Evolutionary conservation across 805 yeast genomes (phyloP), one percentile per base, ranked within the genome.

Genomic region (Ogataea methanolica): DNA sequence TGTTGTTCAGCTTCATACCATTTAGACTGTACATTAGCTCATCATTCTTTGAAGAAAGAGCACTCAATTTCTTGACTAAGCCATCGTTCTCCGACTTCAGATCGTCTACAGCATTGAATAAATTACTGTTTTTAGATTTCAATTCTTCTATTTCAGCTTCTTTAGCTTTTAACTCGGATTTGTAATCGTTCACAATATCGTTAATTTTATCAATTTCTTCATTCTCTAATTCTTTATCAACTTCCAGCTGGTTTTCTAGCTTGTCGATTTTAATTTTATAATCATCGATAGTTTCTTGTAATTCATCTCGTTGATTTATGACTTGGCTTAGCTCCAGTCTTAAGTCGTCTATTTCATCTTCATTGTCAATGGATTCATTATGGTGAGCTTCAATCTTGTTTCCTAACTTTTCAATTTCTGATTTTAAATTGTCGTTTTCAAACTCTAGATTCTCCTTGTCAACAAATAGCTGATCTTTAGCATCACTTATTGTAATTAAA

Each of bases 41-140:
- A 35, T 33, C 39, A 14, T 21, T 16, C 6, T 16, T 26, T 5
- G 39, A 37, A 7, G 16, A 19, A 15, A 16, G 8, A 36, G 16
- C 21, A n/a, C 26, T 15, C 14, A 58, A 51, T 1, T 64, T 61
- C 7, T 58, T 60, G 43, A 64, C 62, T 12, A 62, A 51, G 4
- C 45, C 48, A 6, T 55, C 64, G 44, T 63, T 66, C 42, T 67
- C 70, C 17, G 49, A 52, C 38, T 67, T 70, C 31, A 26, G 3
- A 9, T 26, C 31, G 12, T 26, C 11, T 11, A 26, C 9, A 9
- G 9, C 11, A 26, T 26, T 26, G 31, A 26, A 6, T 46, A 62
- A 67, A 48, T 51, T 63, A 8, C 53, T 49, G 11, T 68, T 54
- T 35, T 60, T 61, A 14, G 63, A 63, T 16, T 59, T 49, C 21